Conservation (phyloP, 2,329 filamentous ascomycete species). For the Sarocladiaceae sp. region DNA sequence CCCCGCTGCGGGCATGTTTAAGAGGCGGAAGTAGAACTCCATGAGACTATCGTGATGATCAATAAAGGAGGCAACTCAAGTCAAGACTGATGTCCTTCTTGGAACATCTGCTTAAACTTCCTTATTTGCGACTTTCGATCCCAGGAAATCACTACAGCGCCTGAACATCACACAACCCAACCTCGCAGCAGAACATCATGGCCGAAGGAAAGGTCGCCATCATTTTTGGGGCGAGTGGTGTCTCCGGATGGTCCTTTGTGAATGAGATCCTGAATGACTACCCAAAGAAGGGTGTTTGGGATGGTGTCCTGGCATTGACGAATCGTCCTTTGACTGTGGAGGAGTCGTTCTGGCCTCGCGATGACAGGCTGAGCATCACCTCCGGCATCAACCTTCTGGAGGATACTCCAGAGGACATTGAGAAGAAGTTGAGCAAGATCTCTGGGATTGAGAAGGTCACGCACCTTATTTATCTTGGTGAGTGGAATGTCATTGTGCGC, state of each 20-base stretch:
- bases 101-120: too few relatives aligned
- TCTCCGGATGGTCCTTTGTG: conserved; percentile 18
- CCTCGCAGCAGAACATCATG: background rate
- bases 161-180: background rate
- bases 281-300: conserved; percentile 16
- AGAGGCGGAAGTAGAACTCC: conserved; percentile 1
- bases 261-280: conserved; percentile 19
- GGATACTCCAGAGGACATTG: conserved; percentile 32
- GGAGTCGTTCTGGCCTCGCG: conserved; percentile 31
- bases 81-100: too few relatives aligned
- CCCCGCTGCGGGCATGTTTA: background rate
- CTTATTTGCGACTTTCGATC: too few relatives aligned
- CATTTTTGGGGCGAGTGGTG: conserved; percentile 16
- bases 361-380: conserved; percentile 33
- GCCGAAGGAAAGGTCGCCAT: conserved; percentile 12
- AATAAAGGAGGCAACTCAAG: background rate
- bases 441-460: conserved; percentile 32
- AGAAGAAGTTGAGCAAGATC: conserved; percentile 27
- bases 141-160: too few relatives aligned
- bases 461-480: conserved; percentile 37
- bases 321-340: conserved; percentile 22
- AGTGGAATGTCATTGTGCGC: too few relatives aligned
- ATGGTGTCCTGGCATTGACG: conserved; percentile 17
- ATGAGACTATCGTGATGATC: background rate
- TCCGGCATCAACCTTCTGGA: conserved; percentile 37